A percentile compares a stretch with the other conserved stretches of the same genome.
Conservation (phyloP, 768 basidiomycete genomes). For the Lentinula sp. region DNA sequence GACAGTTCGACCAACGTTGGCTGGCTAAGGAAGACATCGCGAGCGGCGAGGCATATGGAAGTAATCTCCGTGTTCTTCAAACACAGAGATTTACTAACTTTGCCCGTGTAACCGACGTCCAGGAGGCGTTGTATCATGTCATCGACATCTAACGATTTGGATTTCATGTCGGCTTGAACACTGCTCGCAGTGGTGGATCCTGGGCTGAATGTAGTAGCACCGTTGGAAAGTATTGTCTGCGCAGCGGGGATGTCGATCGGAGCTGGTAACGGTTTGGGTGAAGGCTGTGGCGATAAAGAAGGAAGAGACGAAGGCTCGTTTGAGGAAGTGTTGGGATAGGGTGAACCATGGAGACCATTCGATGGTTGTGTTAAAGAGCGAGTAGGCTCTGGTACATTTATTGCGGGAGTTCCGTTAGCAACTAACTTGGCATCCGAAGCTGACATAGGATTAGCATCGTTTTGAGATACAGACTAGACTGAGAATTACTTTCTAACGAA, state of each 20-base stretch:
- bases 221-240: slow-evolving; percentile 75
- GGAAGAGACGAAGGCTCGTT: slow-evolving; percentile 29
- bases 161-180: slow-evolving; percentile 36
- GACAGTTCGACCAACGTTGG: slow-evolving; percentile 96
- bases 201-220: slow-evolving; percentile 48
- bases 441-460: slow-evolving; percentile 28
- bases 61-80: slow-evolving; percentile 96
- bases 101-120: slow-evolving; percentile 96
- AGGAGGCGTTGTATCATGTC: slow-evolving; percentile 97
- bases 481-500: slow-evolving; percentile 27
- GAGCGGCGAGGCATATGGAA: slow-evolving; percentile 89
- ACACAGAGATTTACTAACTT: slow-evolving; percentile 92
- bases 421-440: slow-evolving; percentile 31
- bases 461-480: slow-evolving; percentile 36
- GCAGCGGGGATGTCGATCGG: slow-evolving; percentile 77
- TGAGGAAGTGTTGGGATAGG: slow-evolving; percentile 24
- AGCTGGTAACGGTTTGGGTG: slow-evolving; percentile 37
- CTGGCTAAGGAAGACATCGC: slow-evolving; percentile 93
- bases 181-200: slow-evolving; percentile 39
- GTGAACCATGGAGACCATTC: slow-evolving; percentile 25
- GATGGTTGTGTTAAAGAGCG: slow-evolving; percentile 6
- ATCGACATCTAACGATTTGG: slow-evolving; percentile 83
- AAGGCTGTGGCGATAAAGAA: slow-evolving; percentile 35
- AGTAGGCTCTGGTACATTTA: slow-evolving; percentile 39
- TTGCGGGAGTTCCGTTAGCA: slow-evolving; percentile 37